These are phyloP conservation scores for Thecaphora thlaspeos DNA, from an alignment of 1,284 basidiomycete species.

Conservation along the genomic window DNA sequence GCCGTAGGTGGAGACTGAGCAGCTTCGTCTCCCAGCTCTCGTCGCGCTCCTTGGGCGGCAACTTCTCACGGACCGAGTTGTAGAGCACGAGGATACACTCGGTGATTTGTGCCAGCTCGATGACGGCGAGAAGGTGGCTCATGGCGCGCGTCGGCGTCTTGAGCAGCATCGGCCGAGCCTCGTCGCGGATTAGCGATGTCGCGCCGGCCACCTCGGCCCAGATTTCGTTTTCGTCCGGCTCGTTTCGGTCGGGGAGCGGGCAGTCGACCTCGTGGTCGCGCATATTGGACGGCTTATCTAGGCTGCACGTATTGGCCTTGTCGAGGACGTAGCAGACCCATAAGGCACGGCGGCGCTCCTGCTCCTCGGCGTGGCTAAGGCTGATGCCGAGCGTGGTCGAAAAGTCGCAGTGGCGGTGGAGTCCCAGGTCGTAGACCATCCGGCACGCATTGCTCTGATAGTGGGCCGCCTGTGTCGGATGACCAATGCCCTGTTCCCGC, in stretches of 20 bases:
- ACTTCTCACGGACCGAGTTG: slow-evolving; percentile 22
- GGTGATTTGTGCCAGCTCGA: slow-evolving; percentile 23
- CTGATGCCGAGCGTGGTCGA: slow-evolving; percentile 22
- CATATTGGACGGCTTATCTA: slow-evolving; percentile 42
- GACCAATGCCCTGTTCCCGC: slow-evolving; percentile 39
- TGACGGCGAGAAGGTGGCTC: slow-evolving; percentile 22
- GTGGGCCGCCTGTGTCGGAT: slow-evolving; percentile 30
- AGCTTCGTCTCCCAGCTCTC: slow-evolving; percentile 20
- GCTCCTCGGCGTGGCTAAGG: slow-evolving; percentile 36
- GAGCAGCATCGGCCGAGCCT: slow-evolving; percentile 19
- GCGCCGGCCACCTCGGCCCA: slow-evolving; percentile 39
- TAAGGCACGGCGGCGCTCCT: slow-evolving; percentile 33
- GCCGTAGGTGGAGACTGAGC: slow-evolving; percentile 13
- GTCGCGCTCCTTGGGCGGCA: slow-evolving; percentile 5
- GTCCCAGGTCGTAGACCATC: slow-evolving; percentile 42
- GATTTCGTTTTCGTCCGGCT: slow-evolving; percentile 31
- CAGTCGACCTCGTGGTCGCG: slow-evolving; percentile 45
- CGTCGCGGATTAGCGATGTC: slow-evolving; percentile 27
- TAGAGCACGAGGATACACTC: slow-evolving; percentile 41
- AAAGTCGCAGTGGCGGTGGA: slow-evolving; percentile 36
- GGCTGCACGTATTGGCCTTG: slow-evolving; percentile 33
- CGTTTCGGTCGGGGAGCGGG: slow-evolving; percentile 34
- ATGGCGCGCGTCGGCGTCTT: slow-evolving; percentile 30
- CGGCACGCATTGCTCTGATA: slow-evolving; percentile 36
- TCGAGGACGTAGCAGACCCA: slow-evolving; percentile 43